Base-by-base conservation (phyloP, 1,284 basidiomycete genomes). In the Apiotrichum laibachii region DNA sequence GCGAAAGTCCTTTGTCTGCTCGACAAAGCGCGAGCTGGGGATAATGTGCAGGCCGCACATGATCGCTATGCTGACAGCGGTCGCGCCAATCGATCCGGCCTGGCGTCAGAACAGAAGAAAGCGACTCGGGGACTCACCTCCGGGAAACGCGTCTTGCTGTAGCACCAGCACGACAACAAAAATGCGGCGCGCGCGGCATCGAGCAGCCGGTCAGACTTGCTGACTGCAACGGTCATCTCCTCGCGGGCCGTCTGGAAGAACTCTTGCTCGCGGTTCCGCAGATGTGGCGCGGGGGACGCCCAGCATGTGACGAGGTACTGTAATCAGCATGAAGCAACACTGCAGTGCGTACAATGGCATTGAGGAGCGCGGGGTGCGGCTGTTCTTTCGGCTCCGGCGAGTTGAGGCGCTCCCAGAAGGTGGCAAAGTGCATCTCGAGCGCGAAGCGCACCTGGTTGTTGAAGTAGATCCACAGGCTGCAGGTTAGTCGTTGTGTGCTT, bases 401-500 rank as follows among this genome's bases (percentile, higher is more conserved):
- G n/a, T 51, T 50, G 2, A 65, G 52, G 12, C 50, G 35, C 13
- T 34, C 42, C 34, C 60, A 64, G 51, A 67, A 65, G 4, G 61
- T 62, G 6, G 62, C 49, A 39, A 65, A 56, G 55, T 65, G 64
- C 55, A 65, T 61, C 35, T 67, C 60, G 6, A 64, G 39, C 11
- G 64, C 60, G 43, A 62, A 67, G n/a, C 60, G 40, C 21, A 60
- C 55, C 46, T 60, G 59, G 39, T 62, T 49, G 44, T 57, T 60
- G 37, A 67, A 67, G 59, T 62, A 67, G 16, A 67, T 60, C 40
- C 62, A 55, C 1, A 63, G 26, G 22, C 64, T 66, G 53, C 11
- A 12, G 35, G 7, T 39, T 12, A 39, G 37, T 39, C 50, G 57
- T 46, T 21, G 43, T n/a, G n/a, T n/a, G n/a, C n/a, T n/a, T n/a